Evolutionary conservation across 495 filamentous ascomycete species (phyloP).

Genomic region (Xylaria bambusicola): DNA sequence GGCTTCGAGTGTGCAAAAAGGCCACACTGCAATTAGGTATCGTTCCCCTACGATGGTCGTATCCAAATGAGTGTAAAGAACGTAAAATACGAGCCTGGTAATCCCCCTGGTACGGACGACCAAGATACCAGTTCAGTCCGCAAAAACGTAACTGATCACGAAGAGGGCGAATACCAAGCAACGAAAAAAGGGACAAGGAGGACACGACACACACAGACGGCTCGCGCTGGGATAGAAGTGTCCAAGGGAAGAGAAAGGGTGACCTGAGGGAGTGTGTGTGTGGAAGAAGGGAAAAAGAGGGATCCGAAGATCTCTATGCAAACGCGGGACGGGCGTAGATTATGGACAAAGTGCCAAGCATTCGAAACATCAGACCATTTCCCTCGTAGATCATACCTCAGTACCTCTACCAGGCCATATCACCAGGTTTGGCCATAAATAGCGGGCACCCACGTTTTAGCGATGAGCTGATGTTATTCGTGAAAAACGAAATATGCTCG

Average conservation of each 20-base stretch:
- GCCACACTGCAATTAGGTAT: slow-evolving; percentile 9
- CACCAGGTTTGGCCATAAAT: slow-evolving; percentile 40
- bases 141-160: slow-evolving; percentile 44
- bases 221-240: slow-evolving; percentile 26
- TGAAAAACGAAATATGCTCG: slow-evolving; percentile 11
- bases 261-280: slow-evolving; percentile 1
- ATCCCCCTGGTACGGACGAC: slow-evolving; percentile 48
- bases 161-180: no score
- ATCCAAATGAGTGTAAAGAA: slow-evolving; percentile 33
- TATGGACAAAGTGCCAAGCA: slow-evolving; percentile 42
- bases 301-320: slow-evolving; percentile 37
- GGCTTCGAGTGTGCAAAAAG: background rate
- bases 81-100: slow-evolving; percentile 38
- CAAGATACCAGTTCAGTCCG: slow-evolving; percentile 45
- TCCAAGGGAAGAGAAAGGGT: slow-evolving; percentile 18
- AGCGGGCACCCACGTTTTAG: slow-evolving; percentile 20
- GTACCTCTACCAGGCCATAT: slow-evolving; percentile 55
- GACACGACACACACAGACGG: slow-evolving; percentile 28
- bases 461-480: slow-evolving; percentile 29
- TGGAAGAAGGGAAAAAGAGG: slow-evolving; percentile 32
- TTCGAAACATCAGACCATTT: slow-evolving; percentile 46
- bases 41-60: slow-evolving; percentile 18
- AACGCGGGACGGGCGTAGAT: slow-evolving; percentile 48
- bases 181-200: no score
- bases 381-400: slow-evolving; percentile 53